Conservation (phyloP, 352 stramenopile genomes). For the Globisporangium iwayamae region DNA sequence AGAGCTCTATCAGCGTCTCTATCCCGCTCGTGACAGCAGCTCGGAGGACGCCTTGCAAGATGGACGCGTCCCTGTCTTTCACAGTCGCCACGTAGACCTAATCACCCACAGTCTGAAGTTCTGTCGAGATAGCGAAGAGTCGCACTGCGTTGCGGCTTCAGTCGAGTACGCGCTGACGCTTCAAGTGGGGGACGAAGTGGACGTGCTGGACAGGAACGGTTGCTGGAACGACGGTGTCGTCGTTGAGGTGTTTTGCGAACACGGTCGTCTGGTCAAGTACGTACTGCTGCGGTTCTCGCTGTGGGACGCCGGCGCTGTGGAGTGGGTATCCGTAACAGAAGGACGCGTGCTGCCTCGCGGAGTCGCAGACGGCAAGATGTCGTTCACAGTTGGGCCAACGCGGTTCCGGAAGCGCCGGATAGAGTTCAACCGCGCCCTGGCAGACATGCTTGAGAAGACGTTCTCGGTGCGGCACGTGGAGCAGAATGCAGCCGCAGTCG, state of each 20-base stretch:
- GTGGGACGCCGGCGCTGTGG: constrained; percentile 48
- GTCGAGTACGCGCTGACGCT: constrained; percentile 64
- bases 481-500: constrained; percentile 17
- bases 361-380: constrained; percentile 44
- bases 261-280: constrained; percentile 39
- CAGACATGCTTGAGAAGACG: constrained; percentile 48
- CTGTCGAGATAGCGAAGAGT: constrained; percentile 18
- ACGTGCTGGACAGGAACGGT: constrained; percentile 73
- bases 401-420: constrained; percentile 36
- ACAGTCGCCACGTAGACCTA: constrained; percentile 43
- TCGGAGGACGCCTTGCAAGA: constrained; percentile 12
- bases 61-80: constrained; percentile 23
- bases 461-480: constrained; percentile 39
- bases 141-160: constrained; percentile 44
- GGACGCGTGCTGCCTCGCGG: constrained; percentile 70
- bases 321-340: constrained; percentile 72
- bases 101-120: constrained; percentile 41
- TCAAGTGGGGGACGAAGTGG: constrained; percentile 58
- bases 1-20: constrained; percentile 52
- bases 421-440: constrained; percentile 45
- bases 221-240: constrained; percentile 84
- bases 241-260: constrained; percentile 50
- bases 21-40: constrained; percentile 19
- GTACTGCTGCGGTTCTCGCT: constrained; percentile 61
- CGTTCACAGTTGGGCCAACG: constrained; percentile 39